phyloP scores from a whole-genome alignment of 495 filamentous ascomycete species.

The Xylaria sp. region DNA sequence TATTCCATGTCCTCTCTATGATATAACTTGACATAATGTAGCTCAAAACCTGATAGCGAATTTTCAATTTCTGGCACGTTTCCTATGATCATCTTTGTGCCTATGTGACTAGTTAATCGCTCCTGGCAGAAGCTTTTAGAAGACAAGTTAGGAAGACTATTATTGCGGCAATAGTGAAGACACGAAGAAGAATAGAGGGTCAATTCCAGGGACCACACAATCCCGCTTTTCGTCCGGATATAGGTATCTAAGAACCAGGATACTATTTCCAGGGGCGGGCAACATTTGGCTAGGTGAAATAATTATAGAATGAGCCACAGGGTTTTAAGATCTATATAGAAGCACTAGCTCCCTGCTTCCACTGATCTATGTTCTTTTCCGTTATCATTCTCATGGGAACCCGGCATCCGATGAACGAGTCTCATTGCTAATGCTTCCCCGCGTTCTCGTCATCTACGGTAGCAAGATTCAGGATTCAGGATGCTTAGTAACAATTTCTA shows the following conservation, averaged over 20 bases:
- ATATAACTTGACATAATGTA: neutral
- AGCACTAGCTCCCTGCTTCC: neutral
- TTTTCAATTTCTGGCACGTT: neutral
- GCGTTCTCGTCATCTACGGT: neutral
- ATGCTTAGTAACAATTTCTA: neutral
- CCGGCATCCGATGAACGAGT: no score
- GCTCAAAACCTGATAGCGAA: neutral
- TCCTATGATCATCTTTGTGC: neutral
- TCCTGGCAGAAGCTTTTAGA: neutral
- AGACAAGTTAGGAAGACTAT: neutral
- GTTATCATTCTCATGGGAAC: no score
- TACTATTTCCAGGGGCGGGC: neutral
- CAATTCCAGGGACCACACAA: neutral
- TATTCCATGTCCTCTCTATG: neutral
- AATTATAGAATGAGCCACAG: neutral
- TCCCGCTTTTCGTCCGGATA: neutral
- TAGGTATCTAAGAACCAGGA: neutral
- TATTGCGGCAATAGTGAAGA: neutral
- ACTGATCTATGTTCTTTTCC: neutral
- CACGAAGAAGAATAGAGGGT: neutral
- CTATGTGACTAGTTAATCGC: neutral
- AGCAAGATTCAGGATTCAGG: neutral
- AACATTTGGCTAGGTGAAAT: neutral
- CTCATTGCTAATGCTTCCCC: neutral
- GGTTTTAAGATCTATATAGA: neutral